Percentiles rank a stretch among this genome's conserved stretches.
Conservation (phyloP, 148 eudicot species). For the Chenopodium quinoa region DNA sequence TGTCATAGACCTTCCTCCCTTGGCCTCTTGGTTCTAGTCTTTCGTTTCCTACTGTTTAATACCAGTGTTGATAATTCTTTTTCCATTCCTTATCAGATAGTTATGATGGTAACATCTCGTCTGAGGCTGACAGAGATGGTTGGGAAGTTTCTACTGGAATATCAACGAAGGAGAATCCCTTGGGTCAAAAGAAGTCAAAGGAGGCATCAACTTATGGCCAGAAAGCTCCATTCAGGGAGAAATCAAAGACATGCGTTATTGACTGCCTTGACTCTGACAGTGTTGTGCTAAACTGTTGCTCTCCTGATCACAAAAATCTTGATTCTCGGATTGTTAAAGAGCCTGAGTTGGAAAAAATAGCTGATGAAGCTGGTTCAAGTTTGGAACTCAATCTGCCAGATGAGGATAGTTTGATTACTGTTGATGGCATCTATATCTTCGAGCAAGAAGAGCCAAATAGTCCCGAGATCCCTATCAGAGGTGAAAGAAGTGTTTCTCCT, state of each 20-base stretch:
- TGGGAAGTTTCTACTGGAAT: conserved; percentile 10
- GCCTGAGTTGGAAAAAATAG: conserved; percentile 8
- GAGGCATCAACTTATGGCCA: conserved; percentile 11
- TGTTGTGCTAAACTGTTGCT: background rate
- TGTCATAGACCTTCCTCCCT: background rate
- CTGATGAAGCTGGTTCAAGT: conserved; percentile 20
- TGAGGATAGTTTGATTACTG: conserved; percentile 33
- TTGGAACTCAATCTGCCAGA: conserved; percentile 30
- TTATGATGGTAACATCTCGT: conserved; percentile 6
- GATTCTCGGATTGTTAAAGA: background rate
- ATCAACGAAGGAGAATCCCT: background rate
- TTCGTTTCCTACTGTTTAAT: conserved; percentile 2
- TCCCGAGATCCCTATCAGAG: conserved; percentile 11
- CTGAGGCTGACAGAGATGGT: conserved; percentile 17
- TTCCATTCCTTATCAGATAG: conserved; percentile 15
- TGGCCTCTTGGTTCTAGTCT: background rate
- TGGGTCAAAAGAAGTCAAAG: conserved; percentile 10
- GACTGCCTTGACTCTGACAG: background rate
- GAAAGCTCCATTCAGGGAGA: background rate
- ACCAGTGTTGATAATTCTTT: background rate
- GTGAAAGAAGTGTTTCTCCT: background rate
- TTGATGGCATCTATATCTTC: conserved; percentile 33
- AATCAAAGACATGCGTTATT: background rate
- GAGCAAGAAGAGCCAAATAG: conserved; percentile 16
- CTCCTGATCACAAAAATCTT: background rate